A percentile compares a stretch with the other conserved stretches of the same genome.
phyloP scores from a whole-genome alignment of 495 filamentous ascomycete species.

The Hypoxylon crocopeplum region DNA sequence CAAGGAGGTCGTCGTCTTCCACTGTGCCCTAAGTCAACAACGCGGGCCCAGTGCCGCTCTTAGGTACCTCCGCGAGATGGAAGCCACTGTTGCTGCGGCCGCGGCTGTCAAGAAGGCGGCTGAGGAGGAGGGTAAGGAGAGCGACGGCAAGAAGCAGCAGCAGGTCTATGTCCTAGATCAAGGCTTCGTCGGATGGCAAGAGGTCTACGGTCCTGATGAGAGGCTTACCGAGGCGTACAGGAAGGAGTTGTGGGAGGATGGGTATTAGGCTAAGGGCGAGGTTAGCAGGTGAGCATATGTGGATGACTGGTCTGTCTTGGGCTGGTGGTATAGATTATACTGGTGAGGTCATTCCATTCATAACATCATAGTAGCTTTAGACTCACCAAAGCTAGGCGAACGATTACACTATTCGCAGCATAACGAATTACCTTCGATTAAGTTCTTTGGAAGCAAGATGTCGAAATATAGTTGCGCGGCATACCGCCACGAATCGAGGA shows the following conservation, averaged over 20 bases:
- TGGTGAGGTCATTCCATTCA: no score
- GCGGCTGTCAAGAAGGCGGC: slow-evolving; percentile 19
- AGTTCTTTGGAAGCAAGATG: no score
- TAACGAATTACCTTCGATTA: no score
- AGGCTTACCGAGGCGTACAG: slow-evolving; percentile 84
- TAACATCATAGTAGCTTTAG: no score
- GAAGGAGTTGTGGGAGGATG: slow-evolving; percentile 83
- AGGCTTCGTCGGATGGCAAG: slow-evolving; percentile 93
- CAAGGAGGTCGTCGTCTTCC: slow-evolving; percentile 88
- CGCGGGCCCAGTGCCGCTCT: slow-evolving; percentile 76
- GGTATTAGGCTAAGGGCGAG: no score
- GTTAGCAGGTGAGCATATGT: no score
- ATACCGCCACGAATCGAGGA: no score
- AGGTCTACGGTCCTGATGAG: slow-evolving; percentile 80
- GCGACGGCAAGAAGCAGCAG: slow-evolving; percentile 61
- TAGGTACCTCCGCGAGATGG: slow-evolving; percentile 70
- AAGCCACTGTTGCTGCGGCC: slow-evolving; percentile 46
- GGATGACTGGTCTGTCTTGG: no score
- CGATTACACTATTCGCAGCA: no score
- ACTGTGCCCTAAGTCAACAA: slow-evolving; percentile 93
- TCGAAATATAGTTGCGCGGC: no score
- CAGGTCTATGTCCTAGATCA: slow-evolving; percentile 82
- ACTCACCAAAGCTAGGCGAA: no score
- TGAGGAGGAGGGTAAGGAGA: slow-evolving; percentile 9
- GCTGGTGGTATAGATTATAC: no score